phyloP scores from a whole-genome alignment of 2,329 filamentous ascomycete genomes.

The Sporothrix euskadiensis region DNA sequence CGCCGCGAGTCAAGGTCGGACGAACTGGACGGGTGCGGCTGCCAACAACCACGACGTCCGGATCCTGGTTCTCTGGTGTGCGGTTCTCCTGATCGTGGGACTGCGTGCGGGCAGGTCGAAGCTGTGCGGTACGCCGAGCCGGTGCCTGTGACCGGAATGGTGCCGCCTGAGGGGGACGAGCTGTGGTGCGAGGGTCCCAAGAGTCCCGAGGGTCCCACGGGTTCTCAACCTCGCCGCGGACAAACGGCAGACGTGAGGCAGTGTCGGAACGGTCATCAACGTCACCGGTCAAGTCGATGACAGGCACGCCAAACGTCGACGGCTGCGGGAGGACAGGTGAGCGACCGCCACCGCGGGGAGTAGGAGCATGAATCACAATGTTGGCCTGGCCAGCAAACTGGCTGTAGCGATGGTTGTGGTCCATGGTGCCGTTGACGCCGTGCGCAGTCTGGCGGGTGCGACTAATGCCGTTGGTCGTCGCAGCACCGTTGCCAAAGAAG shows the following conservation, averaged over 20 bases:
- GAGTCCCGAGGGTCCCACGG: not conserved
- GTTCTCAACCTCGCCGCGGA: not conserved
- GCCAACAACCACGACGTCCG: not conserved
- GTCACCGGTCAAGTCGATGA: not conserved
- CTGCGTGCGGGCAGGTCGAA: too few relatives aligned
- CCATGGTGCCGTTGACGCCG: too few relatives aligned
- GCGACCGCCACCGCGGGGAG: not conserved
- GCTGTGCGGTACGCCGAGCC: too few relatives aligned
- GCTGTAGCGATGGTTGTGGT: not conserved
- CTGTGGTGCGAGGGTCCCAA: not conserved
- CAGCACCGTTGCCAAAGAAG: not conserved
- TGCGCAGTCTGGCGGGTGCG: too few relatives aligned
- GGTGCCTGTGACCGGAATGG: not conserved
- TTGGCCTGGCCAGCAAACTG: not conserved
- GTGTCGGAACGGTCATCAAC: not conserved
- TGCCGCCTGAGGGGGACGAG: not conserved
- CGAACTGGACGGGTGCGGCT: not conserved
- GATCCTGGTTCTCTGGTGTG: not conserved
- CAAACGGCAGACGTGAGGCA: not conserved
- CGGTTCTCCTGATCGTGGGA: too few relatives aligned
- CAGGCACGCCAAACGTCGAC: not conserved
- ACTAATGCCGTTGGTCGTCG: not conserved
- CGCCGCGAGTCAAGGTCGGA: not conserved
- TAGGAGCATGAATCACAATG: not conserved
- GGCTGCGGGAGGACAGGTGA: not conserved